These are phyloP conservation scores for Mortierella hygrophila DNA, from an alignment of 192 early-diverging fungal species.

Conservation along the genomic window DNA sequence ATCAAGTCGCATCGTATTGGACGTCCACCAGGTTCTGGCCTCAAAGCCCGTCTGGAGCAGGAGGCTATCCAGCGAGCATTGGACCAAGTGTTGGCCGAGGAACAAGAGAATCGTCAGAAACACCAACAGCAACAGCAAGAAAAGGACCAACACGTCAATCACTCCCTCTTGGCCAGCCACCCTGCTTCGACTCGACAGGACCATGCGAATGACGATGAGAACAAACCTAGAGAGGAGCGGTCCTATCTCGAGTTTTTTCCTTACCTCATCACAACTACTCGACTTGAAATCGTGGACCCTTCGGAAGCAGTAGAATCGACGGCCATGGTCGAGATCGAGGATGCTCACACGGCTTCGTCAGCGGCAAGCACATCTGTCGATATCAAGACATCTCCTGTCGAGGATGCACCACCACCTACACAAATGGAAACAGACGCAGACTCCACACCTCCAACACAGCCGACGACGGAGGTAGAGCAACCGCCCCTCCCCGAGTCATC, in stretches of 20 bases:
- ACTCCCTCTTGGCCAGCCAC: slow-evolving; percentile 24
- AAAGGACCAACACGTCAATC: slow-evolving; percentile 14
- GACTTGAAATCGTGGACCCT: slow-evolving; percentile 60
- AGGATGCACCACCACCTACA: background rate
- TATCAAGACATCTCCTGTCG: background rate
- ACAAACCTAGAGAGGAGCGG: slow-evolving; percentile 88
- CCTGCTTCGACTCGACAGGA: slow-evolving; percentile 31
- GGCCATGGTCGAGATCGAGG: background rate
- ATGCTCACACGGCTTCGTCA: background rate
- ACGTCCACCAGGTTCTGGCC: slow-evolving; percentile 28
- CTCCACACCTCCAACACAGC: background rate
- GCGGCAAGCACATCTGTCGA: background rate
- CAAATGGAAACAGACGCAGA: background rate
- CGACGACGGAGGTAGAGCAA: background rate
- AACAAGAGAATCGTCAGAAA: background rate
- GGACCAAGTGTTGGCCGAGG: background rate
- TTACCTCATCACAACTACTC: slow-evolving; percentile 72
- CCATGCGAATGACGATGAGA: slow-evolving; percentile 38
- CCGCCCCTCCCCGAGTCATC: background rate
- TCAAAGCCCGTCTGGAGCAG: slow-evolving; percentile 28
- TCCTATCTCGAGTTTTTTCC: slow-evolving; percentile 86
- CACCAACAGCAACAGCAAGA: background rate
- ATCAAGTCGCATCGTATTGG: slow-evolving; percentile 39
- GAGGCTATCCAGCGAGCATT: background rate
- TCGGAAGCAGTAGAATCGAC: background rate